Conservation (phyloP, 2,329 filamentous ascomycete species). For the Colletotrichum sp. region DNA sequence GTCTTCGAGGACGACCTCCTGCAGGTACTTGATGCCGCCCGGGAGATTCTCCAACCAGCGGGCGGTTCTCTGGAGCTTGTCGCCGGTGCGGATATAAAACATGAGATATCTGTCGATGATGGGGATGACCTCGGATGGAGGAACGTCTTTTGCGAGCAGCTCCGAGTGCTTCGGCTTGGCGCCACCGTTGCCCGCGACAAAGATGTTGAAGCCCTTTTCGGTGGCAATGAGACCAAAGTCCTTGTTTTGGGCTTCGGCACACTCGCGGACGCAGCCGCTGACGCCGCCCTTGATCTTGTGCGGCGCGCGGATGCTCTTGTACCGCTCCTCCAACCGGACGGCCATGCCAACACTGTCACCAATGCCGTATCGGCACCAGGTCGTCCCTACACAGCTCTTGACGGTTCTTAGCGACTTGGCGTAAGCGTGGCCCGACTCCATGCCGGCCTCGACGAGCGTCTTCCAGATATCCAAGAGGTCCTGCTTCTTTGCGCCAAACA, state of each 20-base stretch:
- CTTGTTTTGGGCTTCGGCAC: conserved; percentile 91
- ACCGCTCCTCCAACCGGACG: conserved; percentile 84
- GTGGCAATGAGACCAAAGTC: conserved; percentile 93
- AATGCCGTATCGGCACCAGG: conserved; percentile 89
- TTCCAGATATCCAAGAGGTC: conserved; percentile 85
- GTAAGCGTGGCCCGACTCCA: conserved; percentile 92
- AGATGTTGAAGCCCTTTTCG: conserved; percentile 93
- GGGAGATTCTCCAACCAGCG: conserved; percentile 87
- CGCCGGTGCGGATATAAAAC: conserved; percentile 92
- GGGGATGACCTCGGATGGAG: conserved; percentile 80
- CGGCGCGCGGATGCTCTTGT: conserved; percentile 87
- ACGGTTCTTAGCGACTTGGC: conserved; percentile 88
- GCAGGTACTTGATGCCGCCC: conserved; percentile 82
- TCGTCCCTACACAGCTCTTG: conserved; percentile 90
- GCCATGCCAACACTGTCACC: conserved; percentile 93
- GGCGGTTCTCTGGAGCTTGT: conserved; percentile 87
- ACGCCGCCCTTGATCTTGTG: conserved; percentile 94
- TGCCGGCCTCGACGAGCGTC: conserved; percentile 78
- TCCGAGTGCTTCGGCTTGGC: conserved; percentile 84
- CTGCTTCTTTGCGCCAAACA: conserved; percentile 91
- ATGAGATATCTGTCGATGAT: conserved; percentile 89
- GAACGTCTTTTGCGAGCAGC: conserved; percentile 84
- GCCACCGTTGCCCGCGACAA: conserved; percentile 88
- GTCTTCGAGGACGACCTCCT: conserved; percentile 83
- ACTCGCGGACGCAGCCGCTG: conserved; percentile 90